Base-by-base conservation (phyloP, 2,329 filamentous ascomycete species). In the Fusarium newnesense region DNA sequence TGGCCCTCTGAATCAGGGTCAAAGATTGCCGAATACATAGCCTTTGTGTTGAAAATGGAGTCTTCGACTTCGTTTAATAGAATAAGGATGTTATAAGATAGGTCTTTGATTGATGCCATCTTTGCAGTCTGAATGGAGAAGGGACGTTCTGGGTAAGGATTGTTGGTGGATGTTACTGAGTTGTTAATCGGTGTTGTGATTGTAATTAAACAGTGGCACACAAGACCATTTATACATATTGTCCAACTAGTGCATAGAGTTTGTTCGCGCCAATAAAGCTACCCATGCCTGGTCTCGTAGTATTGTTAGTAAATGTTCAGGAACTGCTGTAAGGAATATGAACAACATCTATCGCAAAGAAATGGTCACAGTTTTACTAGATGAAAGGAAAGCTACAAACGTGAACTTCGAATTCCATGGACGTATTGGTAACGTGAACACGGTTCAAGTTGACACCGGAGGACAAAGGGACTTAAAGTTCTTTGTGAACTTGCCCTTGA, bases 341-440 rank as follows among this genome's bases (percentile, higher is more conserved):
- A 18, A 36, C 3, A 36, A 8, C 18, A 36, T 9, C 15, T 4
- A 7, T 7, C 9, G 13, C 8, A 46, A 3, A 46, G 24, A 15
- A 11, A 21, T 15, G 19, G 6, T 4, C 13, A 9, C n/a, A 9
- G 3, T 7, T 15, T 16, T 8, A 7, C 19, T 47, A 4, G 0
- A 11, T 30, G 19, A 21, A 30, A 0, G 2, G 11, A 2, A 9
- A 0, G 19, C 1, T 11, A 11, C 4, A 1, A 16, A 1, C 11
- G 16, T 16, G 4, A 0, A 47, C 30, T 11, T 7, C 2, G 0
- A 6, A 47, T 15, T 21, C 10, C 1, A 10, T 6, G 4, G 3
- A 16, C 11, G 3, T 19, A 32, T 6, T 7, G 7, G 9, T 30
- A 3, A 1, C 3, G n/a, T 18, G 28, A 49, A 32, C 46, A 32